phyloP scores from a whole-genome alignment of 2,329 filamentous ascomycete species.

The Trematosphaeria pertusa region DNA sequence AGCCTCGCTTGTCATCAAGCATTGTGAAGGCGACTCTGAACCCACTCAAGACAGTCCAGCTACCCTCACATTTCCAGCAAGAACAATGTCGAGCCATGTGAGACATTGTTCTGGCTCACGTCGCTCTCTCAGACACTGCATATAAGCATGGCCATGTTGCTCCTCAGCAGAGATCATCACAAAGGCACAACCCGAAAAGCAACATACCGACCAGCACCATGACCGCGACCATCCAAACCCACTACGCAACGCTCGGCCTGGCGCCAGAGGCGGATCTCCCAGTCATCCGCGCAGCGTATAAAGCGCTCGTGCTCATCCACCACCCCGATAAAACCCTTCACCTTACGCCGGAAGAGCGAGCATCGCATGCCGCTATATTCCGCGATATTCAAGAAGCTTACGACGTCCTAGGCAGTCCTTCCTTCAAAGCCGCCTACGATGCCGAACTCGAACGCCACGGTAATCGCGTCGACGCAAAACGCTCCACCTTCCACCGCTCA shows the following conservation, averaged over 20 bases:
- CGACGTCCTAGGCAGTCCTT: conserved; percentile 22
- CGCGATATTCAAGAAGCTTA: conserved; percentile 22
- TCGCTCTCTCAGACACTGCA: not conserved
- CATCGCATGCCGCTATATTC: conserved; percentile 14
- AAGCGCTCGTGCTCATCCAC: conserved; percentile 21
- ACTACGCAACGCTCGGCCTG: conserved; percentile 26
- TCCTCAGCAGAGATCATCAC: not conserved
- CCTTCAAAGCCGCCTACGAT: conserved; percentile 24
- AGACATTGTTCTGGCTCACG: conserved; percentile 2
- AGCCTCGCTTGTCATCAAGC: too few species aligned
- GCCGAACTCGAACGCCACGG: conserved; percentile 14
- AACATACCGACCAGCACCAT: not conserved
- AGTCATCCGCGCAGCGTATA: conserved; percentile 28
- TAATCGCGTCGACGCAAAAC: conserved; percentile 1
- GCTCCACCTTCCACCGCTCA: conserved; percentile 12
- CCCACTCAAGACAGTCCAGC: too few species aligned
- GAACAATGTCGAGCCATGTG: too few species aligned
- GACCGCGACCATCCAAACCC: conserved; percentile 15
- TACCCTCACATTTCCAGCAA: too few species aligned
- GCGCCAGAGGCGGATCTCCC: conserved; percentile 16
- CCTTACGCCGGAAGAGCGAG: conserved; percentile 15
- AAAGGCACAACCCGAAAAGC: not conserved
- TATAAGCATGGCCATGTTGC: not conserved
- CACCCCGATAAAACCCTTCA: conserved; percentile 24
- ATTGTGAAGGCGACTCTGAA: too few species aligned